Evolutionary conservation across 768 basidiomycete genomes (phyloP).

Genomic region (Suillus cothurnatus): DNA sequence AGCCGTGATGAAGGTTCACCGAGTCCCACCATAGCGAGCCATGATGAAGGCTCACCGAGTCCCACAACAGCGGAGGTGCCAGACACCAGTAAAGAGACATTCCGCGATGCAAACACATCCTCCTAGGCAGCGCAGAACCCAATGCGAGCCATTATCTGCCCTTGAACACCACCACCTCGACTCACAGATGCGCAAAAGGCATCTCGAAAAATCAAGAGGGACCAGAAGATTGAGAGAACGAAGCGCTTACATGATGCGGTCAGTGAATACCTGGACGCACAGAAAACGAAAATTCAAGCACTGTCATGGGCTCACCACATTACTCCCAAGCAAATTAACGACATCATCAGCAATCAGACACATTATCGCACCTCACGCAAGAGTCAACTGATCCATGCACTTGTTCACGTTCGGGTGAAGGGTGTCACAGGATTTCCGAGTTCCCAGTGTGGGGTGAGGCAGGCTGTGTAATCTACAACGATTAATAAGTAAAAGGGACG

Average conservation of each 20-base stretch:
- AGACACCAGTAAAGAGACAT: too few relatives aligned
- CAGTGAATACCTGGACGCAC: background rate
- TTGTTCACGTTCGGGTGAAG: background rate
- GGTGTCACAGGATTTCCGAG: background rate
- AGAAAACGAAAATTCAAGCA: background rate
- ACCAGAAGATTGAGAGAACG: background rate
- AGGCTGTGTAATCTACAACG: background rate
- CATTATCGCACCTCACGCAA: background rate
- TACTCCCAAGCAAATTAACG: background rate
- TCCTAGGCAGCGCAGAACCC: background rate
- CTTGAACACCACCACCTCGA: too few relatives aligned
- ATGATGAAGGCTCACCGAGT: too few relatives aligned
- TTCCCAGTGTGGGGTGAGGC: background rate
- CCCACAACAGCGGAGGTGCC: too few relatives aligned
- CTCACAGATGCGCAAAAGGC: too few relatives aligned
- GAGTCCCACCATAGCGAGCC: too few relatives aligned
- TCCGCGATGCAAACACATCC: too few relatives aligned
- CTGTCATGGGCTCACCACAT: background rate
- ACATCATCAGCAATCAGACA: too few relatives aligned
- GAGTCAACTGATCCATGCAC: background rate
- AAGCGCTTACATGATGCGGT: background rate
- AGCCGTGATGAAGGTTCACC: too few relatives aligned
- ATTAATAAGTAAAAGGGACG: background rate
- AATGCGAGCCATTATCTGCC: too few relatives aligned
- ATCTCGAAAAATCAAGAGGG: background rate